Base-by-base conservation (phyloP, 2,329 filamentous ascomycete genomes). In the Phialophora chinensis region DNA sequence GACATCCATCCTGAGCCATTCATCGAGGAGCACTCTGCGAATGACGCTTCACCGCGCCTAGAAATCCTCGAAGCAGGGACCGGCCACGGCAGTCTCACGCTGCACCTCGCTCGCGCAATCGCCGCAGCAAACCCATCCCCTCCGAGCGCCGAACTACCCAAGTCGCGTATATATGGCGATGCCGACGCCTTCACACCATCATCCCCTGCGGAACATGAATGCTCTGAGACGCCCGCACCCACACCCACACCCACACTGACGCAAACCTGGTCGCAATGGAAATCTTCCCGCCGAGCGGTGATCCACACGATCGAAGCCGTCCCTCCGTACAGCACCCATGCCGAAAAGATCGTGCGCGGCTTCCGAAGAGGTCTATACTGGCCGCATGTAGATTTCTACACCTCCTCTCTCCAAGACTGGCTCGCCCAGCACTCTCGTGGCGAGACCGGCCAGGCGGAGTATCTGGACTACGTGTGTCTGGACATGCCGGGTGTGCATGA, bases 31-130 rank as follows among this genome's bases (percentile, higher is more conserved):
- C 27, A 54, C 7, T 23, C 61, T n/a, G 6, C 14, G 17, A 53
- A 27, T 23, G 44, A 31, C 25, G 14, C 33, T 2, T 69, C 72
- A 44, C 12, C 11, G 11, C 77, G 84, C 0, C 77, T 93, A 12
- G 90, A 94, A 74, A 91, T 95, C 53, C 88, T 95, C 60, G 92
- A 95, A 78, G 91, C 91, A 55, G 91, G 92, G 17, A 95, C 91
- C 3, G 92, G 91, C n/a, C 91, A 93, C 82, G 92, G 91, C 65
- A 88, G 89, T 38, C 78, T 95, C 65, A 94, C 91, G 0, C 78
- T 95, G 4, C 87, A 93, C 74, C 82, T 95, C 25, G 88, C 91
- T 33, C 86, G 90, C 60, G 90, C 91, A 2, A 86, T 95, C 54
- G 90, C 93, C 74, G 91, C 87, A 20, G 93, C 93, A 73, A 79